Evolutionary conservation across 2,329 filamentous ascomycete genomes (phyloP), one percentile per base, ranked within the genome.

Genomic region (Lithohypha guttulata): DNA sequence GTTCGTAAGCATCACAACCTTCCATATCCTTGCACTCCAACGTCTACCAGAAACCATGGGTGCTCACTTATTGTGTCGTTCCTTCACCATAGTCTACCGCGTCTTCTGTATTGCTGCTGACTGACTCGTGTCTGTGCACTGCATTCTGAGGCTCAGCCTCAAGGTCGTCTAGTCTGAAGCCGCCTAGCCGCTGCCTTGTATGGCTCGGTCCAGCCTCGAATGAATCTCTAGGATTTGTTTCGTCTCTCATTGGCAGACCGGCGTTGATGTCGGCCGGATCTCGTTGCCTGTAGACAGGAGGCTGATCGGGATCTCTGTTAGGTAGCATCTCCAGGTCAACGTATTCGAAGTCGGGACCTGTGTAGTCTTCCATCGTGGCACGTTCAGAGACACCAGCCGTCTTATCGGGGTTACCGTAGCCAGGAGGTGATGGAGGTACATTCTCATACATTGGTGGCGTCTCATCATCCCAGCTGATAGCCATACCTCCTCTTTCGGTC

Each of bases 381-480:
- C 69, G 46, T 14, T 43, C 43, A 41, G 42, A 45, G 14, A 39
- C 45, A 19, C 45, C 45, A 19, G 46, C 70, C 30, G 61, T 61
- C 6, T 53, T 55, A 38, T 60, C 56, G 9, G 59, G 51, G 43
- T 54, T 59, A 14, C 56, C 65, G 60, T 87, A 87, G 4, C 68
- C 71, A 0, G 89, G 89, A 34, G 89, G 89, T 53, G 81, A 85
- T 2, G 77, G 79, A 1, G 89, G 87, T 28, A 96, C 86, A 56
- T 96, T 85, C 60, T 91, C 81, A 62, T 98, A 98, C 50, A 93
- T 75, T 1, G 89, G 89, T 9, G 89, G 89, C 55, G 84, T 79
- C 66, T 98, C 89, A 62, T 95, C 89, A 52, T 96, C 89, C 89
- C 91, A 98, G 51, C 82, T 84, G 53, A 98, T 87, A 35, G 89